A percentile compares a stretch with the other conserved stretches of the same genome.
These are phyloP conservation scores for Pseudogymnoascus sp. DNA, from an alignment of 2,329 filamentous ascomycete species.

Conservation along the genomic window DNA sequence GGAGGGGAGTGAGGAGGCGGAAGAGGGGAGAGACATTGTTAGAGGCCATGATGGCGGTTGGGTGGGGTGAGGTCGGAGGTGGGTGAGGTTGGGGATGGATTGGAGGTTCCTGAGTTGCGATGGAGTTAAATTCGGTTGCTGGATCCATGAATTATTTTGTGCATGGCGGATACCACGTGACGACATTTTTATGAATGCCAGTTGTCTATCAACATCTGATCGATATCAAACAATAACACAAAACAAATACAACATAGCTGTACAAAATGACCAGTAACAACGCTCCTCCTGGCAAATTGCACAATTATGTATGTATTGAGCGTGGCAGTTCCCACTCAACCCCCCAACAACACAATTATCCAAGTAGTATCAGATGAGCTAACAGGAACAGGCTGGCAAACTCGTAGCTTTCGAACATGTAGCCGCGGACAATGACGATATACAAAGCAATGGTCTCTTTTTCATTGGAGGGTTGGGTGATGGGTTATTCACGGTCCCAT, in stretches of 20 bases:
- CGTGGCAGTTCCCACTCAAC: not conserved
- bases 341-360: not conserved
- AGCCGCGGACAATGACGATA: no score
- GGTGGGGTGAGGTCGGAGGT: not conserved
- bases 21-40: constrained; percentile 16
- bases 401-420: constrained; percentile 28
- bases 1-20: constrained; percentile 21
- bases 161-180: not conserved
- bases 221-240: constrained; percentile 1
- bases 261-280: constrained; percentile 13
- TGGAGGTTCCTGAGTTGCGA: constrained; percentile 7
- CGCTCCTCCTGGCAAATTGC: constrained; percentile 16
- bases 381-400: constrained; percentile 18
- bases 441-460: no score
- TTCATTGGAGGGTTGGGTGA: constrained; percentile 48
- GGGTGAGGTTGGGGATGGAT: constrained; percentile 7
- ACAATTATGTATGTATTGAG: constrained; percentile 16
- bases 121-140: constrained; percentile 8
- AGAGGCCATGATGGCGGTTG: constrained; percentile 15
- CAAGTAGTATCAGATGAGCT: not conserved
- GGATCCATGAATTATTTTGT: constrained; percentile 2
- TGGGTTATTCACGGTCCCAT: constrained; percentile 40
- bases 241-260: constrained; percentile 11
- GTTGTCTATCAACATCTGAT: not conserved
- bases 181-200: not conserved